A percentile compares a stretch with the other conserved stretches of the same genome.
These are phyloP conservation scores for Cephaloascus fragrans DNA, from an alignment of 805 yeast species.

Conservation along the genomic window DNA sequence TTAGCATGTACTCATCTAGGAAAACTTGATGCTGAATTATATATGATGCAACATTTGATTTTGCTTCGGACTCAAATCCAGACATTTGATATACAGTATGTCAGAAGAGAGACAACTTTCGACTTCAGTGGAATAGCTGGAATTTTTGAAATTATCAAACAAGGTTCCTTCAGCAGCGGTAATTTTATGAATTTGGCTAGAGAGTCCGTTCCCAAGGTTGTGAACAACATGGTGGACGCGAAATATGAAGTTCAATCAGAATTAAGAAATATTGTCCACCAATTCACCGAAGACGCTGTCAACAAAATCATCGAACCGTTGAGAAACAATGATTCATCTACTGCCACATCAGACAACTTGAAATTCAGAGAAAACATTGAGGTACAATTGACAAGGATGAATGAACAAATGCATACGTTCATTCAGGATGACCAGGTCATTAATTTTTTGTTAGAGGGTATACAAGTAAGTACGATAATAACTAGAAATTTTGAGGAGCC, in stretches of 20 bases:
- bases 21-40: conserved; percentile 47
- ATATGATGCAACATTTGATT: conserved; percentile 62
- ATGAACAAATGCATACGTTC: conserved; percentile 40
- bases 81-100: conserved; percentile 72
- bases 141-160: conserved; percentile 25
- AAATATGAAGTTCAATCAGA: conserved; percentile 62
- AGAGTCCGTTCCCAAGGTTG: conserved; percentile 70
- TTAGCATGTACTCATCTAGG: conserved; percentile 38
- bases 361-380: conserved; percentile 40
- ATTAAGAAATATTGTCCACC: conserved; percentile 60
- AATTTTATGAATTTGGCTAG: conserved; percentile 40
- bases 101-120: conserved; percentile 59
- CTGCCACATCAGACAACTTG: conserved; percentile 20
- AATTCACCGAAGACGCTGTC: conserved; percentile 45
- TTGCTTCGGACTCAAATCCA: conserved; percentile 58
- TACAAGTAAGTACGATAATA: conserved; percentile 21
- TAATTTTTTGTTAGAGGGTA: conserved; percentile 48
- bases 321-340: conserved; percentile 10
- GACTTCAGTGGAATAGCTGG: conserved; percentile 72
- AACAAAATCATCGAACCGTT: conserved; percentile 39
- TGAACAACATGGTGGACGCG: conserved; percentile 75
- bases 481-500: background rate
- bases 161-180: conserved; percentile 10
- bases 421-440: conserved; percentile 46
- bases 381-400: conserved; percentile 46